Base-by-base conservation (phyloP, 2,329 filamentous ascomycete genomes). In the Macrophomina phaseolina region DNA sequence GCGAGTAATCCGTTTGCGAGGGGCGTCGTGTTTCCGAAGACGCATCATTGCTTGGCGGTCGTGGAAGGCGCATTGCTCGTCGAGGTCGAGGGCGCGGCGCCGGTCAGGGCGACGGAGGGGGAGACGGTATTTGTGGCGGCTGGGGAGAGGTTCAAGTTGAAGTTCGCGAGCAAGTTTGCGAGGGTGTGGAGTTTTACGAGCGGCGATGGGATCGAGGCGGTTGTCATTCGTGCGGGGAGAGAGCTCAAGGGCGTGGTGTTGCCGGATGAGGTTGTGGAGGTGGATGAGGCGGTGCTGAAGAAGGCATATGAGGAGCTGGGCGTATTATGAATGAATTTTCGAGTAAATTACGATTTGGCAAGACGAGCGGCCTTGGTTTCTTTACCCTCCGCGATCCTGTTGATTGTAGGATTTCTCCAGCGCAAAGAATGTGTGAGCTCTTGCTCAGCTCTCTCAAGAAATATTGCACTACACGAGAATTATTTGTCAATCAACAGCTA, bases 1-100 rank as follows among this genome's bases (percentile, higher is more conserved):
- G 78, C 76, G 0, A 18, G 4, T n/a, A 45, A 18, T 40, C 60
- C 34, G 46, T 52, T 63, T 8, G 45, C 32, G 30, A 28, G 8
- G n/a, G 30, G 46, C 18, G 14, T 63, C 5, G 12, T n/a, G 28
- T 62, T 62, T 49, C 58, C 58, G 42, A 34, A 32, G 23, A 34
- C 51, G 30, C 62, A 64, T 28, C 62, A 64, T 23, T 52, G 46
- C 32, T 32, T 64, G 30, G 34, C 36, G 3, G 30, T 64, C 3
- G 5, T 64, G 14, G 62, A 64, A 32, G 62, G 62, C n/a, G 32
- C 18, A 30, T 23, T 55, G 12, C 38, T 38, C 28, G 45, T 53
- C 4, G 18, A 32, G 34, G 34, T 64, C 4, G 62, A 53, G 45
- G 62, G 48, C 5, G 23, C 23, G 36, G n/a, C 14, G 32, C 49